Evolutionary conservation across 2,329 filamentous ascomycete genomes (phyloP).

Genomic region (Xylariaceae sp.): DNA sequence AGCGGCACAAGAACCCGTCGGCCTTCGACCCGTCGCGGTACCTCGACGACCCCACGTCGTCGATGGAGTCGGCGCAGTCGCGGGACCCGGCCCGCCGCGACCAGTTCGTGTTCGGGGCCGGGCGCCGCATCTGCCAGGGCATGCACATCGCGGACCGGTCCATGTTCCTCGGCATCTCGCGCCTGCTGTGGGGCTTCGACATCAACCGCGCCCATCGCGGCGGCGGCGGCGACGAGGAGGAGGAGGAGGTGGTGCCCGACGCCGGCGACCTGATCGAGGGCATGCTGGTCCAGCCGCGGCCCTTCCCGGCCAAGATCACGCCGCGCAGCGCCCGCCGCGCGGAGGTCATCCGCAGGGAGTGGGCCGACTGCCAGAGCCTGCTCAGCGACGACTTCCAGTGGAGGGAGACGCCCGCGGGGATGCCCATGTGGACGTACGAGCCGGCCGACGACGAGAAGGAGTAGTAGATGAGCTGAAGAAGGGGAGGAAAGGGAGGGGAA

Average conservation of each 20-base stretch:
- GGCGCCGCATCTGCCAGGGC: slow-evolving; percentile 42
- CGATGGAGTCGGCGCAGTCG: slow-evolving; percentile 26
- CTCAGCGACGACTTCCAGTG: slow-evolving; percentile 13
- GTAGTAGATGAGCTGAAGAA: too few species aligned
- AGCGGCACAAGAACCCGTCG: slow-evolving; percentile 31
- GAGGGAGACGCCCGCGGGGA: slow-evolving; percentile 13
- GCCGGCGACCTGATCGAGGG: slow-evolving; percentile 11
- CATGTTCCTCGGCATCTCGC: slow-evolving; percentile 30
- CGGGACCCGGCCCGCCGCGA: slow-evolving; percentile 22
- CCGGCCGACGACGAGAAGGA: slow-evolving; percentile 31
- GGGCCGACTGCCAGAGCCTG: slow-evolving; percentile 8
- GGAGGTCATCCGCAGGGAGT: slow-evolving; percentile 10
- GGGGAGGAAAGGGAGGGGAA: too few species aligned
- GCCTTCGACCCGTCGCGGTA: slow-evolving; percentile 33
- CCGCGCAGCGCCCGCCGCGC: slow-evolving; percentile 10
- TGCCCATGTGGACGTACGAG: slow-evolving; percentile 14
- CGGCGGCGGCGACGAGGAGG: neutral
- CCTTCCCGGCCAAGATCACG: slow-evolving; percentile 11
- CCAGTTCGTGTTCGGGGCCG: slow-evolving; percentile 24
- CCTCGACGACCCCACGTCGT: slow-evolving; percentile 18
- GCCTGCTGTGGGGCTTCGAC: slow-evolving; percentile 41
- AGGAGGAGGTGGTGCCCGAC: slow-evolving; percentile 7
- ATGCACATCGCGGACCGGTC: slow-evolving; percentile 26
- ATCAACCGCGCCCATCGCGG: slow-evolving; percentile 13
- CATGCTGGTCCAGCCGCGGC: slow-evolving; percentile 14